Evolutionary conservation across 169 alveolate species (phyloP).

Genomic region (Babesia microti): DNA sequence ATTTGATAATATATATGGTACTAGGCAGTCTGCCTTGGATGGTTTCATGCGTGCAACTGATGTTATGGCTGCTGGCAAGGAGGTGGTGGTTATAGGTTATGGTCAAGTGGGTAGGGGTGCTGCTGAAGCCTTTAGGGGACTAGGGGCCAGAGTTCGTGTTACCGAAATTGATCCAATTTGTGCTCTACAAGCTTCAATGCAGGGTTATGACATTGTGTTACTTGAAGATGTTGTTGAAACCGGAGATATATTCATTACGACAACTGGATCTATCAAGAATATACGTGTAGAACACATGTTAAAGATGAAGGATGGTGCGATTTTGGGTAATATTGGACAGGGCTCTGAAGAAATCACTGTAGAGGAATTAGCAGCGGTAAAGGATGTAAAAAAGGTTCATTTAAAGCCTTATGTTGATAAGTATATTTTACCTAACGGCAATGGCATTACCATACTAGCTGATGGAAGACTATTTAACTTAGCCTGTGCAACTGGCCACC

Average conservation of each 20-base stretch:
- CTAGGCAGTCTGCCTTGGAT: slow-evolving; percentile 95
- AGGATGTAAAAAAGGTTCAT: slow-evolving; percentile 78
- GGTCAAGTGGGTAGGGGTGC: slow-evolving; percentile 99
- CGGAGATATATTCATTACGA: slow-evolving; percentile 89
- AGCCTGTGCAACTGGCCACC: slow-evolving; percentile 99
- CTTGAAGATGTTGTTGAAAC: slow-evolving; percentile 79
- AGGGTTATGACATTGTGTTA: slow-evolving; percentile 87
- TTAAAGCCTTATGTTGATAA: slow-evolving; percentile 89
- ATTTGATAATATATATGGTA: slow-evolving; percentile 95
- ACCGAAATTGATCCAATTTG: slow-evolving; percentile 98
- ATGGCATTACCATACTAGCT: slow-evolving; percentile 86
- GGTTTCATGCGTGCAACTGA: slow-evolving; percentile 96
- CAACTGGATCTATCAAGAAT: slow-evolving; percentile 92
- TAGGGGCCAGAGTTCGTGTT: slow-evolving; percentile 92
- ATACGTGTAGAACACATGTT: slow-evolving; percentile 86
- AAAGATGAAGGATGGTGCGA: slow-evolving; percentile 95
- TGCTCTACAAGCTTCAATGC: slow-evolving; percentile 95
- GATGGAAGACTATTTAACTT: slow-evolving; percentile 93
- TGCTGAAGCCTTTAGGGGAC: slow-evolving; percentile 91
- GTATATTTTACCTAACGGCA: slow-evolving; percentile 77
- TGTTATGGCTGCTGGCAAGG: slow-evolving; percentile 95
- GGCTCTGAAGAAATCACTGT: slow-evolving; percentile 95
- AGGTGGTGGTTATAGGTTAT: slow-evolving; percentile 89
- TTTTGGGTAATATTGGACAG: slow-evolving; percentile 92
- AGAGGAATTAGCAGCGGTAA: slow-evolving; percentile 75